Evolutionary conservation across 2,329 filamentous ascomycete species (phyloP), one percentile per base, ranked within the genome.

Genomic region (Cercospora nicotianae): DNA sequence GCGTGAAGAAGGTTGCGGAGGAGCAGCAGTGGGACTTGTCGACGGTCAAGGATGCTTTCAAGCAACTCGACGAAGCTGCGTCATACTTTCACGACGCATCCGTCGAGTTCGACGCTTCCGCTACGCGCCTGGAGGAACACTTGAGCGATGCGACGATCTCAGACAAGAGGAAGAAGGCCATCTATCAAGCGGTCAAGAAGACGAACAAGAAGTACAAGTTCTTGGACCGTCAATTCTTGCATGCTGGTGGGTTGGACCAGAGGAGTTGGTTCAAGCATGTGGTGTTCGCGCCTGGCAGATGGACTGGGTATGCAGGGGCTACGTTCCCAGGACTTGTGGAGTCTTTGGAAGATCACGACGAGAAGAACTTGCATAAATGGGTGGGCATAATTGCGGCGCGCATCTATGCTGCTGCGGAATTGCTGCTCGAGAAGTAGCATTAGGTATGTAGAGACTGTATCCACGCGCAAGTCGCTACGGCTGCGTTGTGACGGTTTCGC

Each of bases 251-350:
- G 0, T 81, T 98, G 20, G 94, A 97, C 77, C 88, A 88, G 1
- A 84, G 94, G 68, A 83, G 83, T 26, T 97, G 93, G 93, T 98
- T 94, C 83, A 97, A 97, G 82, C 94, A 97, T 75, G 90, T 97
- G 2, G 91, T 97, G 1, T 97, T 96, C 80, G 94, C 94, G 1
- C 94, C 94, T 0, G 94, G 94, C 0, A 79, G 94, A 59, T 96
- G 93, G 93, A 97, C 93, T 0, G 94, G 94, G 0, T 97, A 97
- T 79, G 84, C 93, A 0, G 94, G 93, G 3, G 88, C 86, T 3
- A 89, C 87, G 8, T 90, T 87, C 73, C 88, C 88, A 1, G 87
- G 87, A 1, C 78, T 90, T n/a, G 85, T 89, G 5, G 88, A 90
- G 77, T 86, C 84, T 62, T 80, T 90, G 58, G 86, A 89, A 30